These are phyloP conservation scores for Helotiales sp. DNA, from an alignment of 2,329 filamentous ascomycete genomes.

Conservation along the genomic window DNA sequence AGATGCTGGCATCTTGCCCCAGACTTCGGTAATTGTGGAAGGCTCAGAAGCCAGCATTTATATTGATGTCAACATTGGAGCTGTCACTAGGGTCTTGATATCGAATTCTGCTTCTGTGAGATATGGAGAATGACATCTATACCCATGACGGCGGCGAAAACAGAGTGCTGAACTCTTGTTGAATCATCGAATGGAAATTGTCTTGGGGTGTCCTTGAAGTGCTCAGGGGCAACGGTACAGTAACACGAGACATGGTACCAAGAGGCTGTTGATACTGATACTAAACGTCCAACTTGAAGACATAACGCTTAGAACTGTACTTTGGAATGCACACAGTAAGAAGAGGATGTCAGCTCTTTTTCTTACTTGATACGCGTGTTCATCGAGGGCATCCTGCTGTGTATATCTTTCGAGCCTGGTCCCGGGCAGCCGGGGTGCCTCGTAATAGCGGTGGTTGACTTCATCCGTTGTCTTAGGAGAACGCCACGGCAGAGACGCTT, in stretches of 20 bases:
- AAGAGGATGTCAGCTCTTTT: too few species aligned
- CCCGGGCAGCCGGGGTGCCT: too few species aligned
- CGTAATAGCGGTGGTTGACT: too few species aligned
- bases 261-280: too few species aligned
- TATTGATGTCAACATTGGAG: neutral
- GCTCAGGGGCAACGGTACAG: neutral
- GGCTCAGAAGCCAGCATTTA: neutral
- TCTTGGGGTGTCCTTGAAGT: too few species aligned
- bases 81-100: neutral
- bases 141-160: neutral
- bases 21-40: conserved; percentile 5
- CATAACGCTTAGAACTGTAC: too few species aligned
- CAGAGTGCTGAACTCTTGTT: neutral
- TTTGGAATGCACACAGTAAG: too few species aligned
- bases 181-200: too few species aligned
- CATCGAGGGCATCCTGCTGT: neutral
- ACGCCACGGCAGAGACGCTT: neutral
- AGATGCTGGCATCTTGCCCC: too few species aligned
- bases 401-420: too few species aligned
- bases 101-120: neutral
- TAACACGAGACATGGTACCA: neutral
- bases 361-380: too few species aligned
- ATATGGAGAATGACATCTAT: neutral
- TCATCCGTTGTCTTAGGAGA: neutral
- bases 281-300: too few species aligned